Percentiles rank a stretch among this genome's conserved stretches.
Conservation (phyloP, 1,284 basidiomycete species). For the Microbotryum scabiosae region DNA sequence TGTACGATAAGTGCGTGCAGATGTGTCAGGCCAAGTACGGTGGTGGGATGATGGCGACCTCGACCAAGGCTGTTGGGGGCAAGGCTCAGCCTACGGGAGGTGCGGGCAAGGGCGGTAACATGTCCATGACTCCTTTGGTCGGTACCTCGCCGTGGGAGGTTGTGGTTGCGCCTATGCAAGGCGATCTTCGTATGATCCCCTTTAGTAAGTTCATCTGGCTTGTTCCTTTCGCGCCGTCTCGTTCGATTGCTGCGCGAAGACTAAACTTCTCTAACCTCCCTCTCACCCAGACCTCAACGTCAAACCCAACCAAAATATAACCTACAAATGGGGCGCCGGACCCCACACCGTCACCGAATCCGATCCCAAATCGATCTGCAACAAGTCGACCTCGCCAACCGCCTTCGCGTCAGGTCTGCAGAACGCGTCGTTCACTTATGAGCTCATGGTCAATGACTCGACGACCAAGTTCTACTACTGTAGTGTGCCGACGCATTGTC, state of each 20-base stretch:
- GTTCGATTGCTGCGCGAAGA: not conserved
- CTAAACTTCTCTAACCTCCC: too few relatives aligned
- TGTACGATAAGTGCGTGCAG: too few relatives aligned
- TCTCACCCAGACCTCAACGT: constrained; percentile 12
- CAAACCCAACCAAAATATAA: constrained; percentile 1
- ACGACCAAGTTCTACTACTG: constrained; percentile 16
- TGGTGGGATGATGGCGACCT: too few relatives aligned
- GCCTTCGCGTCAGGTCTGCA: constrained; percentile 25
- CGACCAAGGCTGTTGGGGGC: too few relatives aligned
- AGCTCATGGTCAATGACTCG: constrained; percentile 6
- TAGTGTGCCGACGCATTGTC: constrained; percentile 21
- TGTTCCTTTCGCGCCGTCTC: not conserved
- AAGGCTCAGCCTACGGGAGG: too few relatives aligned
- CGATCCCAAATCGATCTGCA: constrained; percentile 16
- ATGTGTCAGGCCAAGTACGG: too few relatives aligned
- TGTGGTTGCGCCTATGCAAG: constrained; percentile 27
- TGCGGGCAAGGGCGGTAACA: too few relatives aligned
- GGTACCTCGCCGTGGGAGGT: constrained; percentile 9
- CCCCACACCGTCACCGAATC: constrained; percentile 29
- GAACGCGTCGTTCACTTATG: constrained; percentile 9
- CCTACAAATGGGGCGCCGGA: constrained; percentile 21
- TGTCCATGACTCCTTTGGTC: too few relatives aligned
- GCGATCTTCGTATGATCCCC: constrained; percentile 12
- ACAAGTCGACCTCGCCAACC: constrained; percentile 5
- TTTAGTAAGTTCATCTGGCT: not conserved